Evolutionary conservation across 73 alveolate genomes (phyloP).

Genomic region (Stentor roeselii): DNA sequence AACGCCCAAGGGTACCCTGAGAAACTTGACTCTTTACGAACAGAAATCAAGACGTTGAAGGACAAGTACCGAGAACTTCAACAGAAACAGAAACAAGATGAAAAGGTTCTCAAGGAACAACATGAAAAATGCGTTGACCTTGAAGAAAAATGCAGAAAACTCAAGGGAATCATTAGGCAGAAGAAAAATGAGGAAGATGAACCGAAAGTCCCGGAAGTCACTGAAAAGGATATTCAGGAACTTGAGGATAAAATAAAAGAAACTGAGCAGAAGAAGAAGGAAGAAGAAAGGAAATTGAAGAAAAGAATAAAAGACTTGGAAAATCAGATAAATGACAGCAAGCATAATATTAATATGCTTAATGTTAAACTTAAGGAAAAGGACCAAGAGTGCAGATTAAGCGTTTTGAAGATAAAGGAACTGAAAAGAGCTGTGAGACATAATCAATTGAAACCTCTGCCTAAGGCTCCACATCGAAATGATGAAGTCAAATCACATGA

Average conservation of each 20-base stretch:
- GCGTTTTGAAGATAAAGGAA: conserved; percentile 17
- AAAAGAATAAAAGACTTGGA: conserved; percentile 6
- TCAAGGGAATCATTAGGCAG: conserved; percentile 3
- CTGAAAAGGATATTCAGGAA: conserved; percentile 22
- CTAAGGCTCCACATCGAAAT: neutral
- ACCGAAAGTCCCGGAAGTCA: conserved; percentile 17
- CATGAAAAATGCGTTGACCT: conserved; percentile 30
- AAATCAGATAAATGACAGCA: conserved; percentile 15
- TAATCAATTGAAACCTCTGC: conserved; percentile 16
- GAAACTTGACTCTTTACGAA: conserved; percentile 13
- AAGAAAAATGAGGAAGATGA: conserved; percentile 26
- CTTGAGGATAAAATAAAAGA: conserved; percentile 17
- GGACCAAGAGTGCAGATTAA: conserved; percentile 33
- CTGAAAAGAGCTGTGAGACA: conserved; percentile 30
- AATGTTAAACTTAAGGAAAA: conserved; percentile 18
- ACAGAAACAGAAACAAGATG: conserved; percentile 24
- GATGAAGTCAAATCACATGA: neutral
- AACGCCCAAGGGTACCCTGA: conserved; percentile 26
- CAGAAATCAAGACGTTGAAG: conserved; percentile 13
- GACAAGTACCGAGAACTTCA: conserved; percentile 21
- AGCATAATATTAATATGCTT: conserved; percentile 14
- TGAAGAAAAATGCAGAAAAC: conserved; percentile 33
- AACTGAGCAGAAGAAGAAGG: conserved; percentile 23
- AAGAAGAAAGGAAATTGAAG: conserved; percentile 20
- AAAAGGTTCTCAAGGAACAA: conserved; percentile 29